Base-by-base conservation (phyloP, 2,329 filamentous ascomycete species). In the Neoscytalidium dimidiatum region DNA sequence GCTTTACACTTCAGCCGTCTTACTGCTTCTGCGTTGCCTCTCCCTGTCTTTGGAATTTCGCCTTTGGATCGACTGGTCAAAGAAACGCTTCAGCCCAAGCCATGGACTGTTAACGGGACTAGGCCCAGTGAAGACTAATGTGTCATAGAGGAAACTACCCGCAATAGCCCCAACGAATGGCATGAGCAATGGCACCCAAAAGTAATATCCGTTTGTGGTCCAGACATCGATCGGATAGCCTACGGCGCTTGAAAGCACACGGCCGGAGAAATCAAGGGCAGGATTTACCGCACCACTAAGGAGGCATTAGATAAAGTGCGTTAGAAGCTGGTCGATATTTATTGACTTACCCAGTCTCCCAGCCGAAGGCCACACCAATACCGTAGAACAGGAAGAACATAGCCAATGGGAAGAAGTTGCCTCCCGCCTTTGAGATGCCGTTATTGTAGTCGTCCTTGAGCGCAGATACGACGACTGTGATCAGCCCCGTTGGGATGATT, bases 351-450 rank as follows among this genome's bases (percentile, higher is more conserved):
- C 90, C 89, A 1, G 90, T 92, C 74, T 92, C 86, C 88, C 88
- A 92, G 6, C 90, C 90, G 70, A 91, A 92, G 72, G 88, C 90
- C 33, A 88, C 87, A 19, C 89, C 89, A 23, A 92, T 86, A 7
- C 89, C 90, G 71, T 92, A 92, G 67, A 92, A 87, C 53, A 92
- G 79, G 76, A 92, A 91, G 77, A 91, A 90, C 5, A 92, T 77
- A 7, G 81, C 85, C 1, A 92, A 77, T 0, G 89, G 76, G 48
- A 77, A 78, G 73, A 74, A 77, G 65, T 77, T 77, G 38, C 75
- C 73, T 28, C 69, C 60, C 5, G 33, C 71, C 70, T 71, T 62
- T 26, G 60, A 41, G 46, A 3, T 67, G 73, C 73, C 71, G 43
- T 72, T 71, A 17, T 78, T 79, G 4, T 77, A 77, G 53, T 81